A percentile compares a stretch with the other conserved stretches of the same genome.
Evolutionary conservation across 2,329 filamentous ascomycete species (phyloP).

Genomic region (Alternaria tenuissima): DNA sequence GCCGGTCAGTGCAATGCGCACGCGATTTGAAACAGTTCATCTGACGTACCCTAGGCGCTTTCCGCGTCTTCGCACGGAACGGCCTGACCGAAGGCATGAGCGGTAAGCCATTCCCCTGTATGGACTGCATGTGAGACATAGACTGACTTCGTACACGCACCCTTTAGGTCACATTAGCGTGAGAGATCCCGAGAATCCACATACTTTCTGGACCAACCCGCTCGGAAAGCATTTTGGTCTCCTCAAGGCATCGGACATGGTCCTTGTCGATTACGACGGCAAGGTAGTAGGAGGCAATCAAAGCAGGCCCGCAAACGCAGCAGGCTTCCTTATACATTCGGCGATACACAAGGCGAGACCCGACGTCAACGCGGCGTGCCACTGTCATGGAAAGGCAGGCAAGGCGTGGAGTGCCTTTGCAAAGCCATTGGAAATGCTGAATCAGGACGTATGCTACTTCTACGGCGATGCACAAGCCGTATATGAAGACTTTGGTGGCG

Average conservation of each 20-base stretch:
- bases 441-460: constrained; percentile 71
- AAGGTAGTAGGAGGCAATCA: constrained; percentile 70
- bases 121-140: neutral
- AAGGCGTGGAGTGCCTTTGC: constrained; percentile 74
- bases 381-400: constrained; percentile 72
- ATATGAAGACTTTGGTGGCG: constrained; percentile 70
- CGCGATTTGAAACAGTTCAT: neutral
- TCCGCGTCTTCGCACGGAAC: constrained; percentile 71
- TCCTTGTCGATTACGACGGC: constrained; percentile 70
- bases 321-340: constrained; percentile 74
- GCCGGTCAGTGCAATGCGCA: constrained; percentile 46
- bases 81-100: constrained; percentile 74
- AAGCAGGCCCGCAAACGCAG: constrained; percentile 68
- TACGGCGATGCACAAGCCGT: constrained; percentile 70
- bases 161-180: constrained; percentile 68
- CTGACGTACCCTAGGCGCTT: constrained; percentile 53
- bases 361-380: constrained; percentile 72
- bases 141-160: constrained; percentile 33
- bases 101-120: neutral
- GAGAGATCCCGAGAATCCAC: constrained; percentile 68
- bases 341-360: constrained; percentile 72
- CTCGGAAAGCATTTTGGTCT: constrained; percentile 71
- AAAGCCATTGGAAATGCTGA: constrained; percentile 73
- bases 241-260: constrained; percentile 71
- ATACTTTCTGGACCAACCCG: constrained; percentile 74